Evolutionary conservation across 208 protist species (phyloP).

Genomic region (Wallacemonas sp.): DNA sequence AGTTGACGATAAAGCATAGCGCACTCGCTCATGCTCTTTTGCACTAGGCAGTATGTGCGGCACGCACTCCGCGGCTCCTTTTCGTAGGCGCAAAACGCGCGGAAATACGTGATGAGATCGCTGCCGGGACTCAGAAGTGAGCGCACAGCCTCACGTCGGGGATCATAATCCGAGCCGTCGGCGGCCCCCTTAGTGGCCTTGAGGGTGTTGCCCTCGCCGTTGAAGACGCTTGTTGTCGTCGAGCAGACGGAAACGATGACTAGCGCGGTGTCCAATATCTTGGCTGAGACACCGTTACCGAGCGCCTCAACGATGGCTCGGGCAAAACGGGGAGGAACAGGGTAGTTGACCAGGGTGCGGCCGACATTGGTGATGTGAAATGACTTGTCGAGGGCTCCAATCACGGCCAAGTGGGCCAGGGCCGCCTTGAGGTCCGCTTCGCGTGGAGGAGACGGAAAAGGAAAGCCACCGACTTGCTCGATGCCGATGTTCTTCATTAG

Average conservation of each 20-base stretch:
- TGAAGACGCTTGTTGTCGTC: slow-evolving; percentile 86
- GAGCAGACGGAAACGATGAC: slow-evolving; percentile 65
- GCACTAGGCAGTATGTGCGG: slow-evolving; percentile 69
- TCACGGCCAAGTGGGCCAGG: slow-evolving; percentile 64
- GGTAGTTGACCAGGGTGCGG: slow-evolving; percentile 64
- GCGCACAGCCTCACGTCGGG: slow-evolving; percentile 40
- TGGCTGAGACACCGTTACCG: slow-evolving; percentile 16
- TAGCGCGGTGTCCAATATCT: slow-evolving; percentile 44
- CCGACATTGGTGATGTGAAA: slow-evolving; percentile 73
- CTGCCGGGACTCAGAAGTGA: slow-evolving; percentile 77
- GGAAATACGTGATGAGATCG: slow-evolving; percentile 81
- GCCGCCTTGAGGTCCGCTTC: slow-evolving; percentile 68
- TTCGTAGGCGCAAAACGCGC: slow-evolving; percentile 72
- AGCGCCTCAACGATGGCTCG: slow-evolving; percentile 66
- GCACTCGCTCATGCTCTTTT: slow-evolving; percentile 85
- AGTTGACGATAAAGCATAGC: slow-evolving; percentile 69
- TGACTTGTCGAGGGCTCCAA: slow-evolving; percentile 67
- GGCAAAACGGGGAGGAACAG: slow-evolving; percentile 84
- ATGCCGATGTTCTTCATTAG: slow-evolving; percentile 92
- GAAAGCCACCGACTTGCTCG: slow-evolving; percentile 84
- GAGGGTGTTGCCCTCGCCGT: slow-evolving; percentile 71
- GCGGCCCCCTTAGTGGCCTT: slow-evolving; percentile 48
- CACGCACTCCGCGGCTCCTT: slow-evolving; percentile 30
- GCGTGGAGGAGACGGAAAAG: slow-evolving; percentile 80
- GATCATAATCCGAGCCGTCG: slow-evolving; percentile 30